Base-by-base conservation (phyloP, 371 early-diverging fungal genomes). In the Mortierella polycephala region DNA sequence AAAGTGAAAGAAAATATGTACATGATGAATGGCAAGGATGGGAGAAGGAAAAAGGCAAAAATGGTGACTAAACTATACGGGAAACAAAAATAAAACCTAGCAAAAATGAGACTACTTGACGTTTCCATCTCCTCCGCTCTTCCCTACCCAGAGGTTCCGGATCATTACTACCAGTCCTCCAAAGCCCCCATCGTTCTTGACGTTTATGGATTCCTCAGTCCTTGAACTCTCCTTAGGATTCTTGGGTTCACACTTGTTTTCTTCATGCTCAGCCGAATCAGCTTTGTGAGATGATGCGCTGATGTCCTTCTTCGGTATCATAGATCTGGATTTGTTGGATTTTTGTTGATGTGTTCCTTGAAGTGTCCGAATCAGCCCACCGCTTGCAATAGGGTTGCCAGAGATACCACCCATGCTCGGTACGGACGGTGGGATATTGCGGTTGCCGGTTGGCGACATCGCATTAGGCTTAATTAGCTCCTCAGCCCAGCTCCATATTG, bases 401-500 rank as follows among this genome's bases (percentile, higher is more conserved):
- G 57, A 60, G n/a, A 63, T 42, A 16, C 62, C 61, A 5, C 45
- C 49, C 56, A 62, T 62, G n/a, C 51, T 42, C 10, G 67, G 42
- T 21, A 54, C 18, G 8, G 71, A 44, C 1, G 45, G 14, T 13
- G 75, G 70, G 55, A 69, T 58, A 0, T 66, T 62, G 37, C 47
- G 62, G 45, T 55, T 47, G 16, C 64, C 60, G 0, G 62, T 62
- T 16, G 75, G 75, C 5, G 62, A 54, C 37, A 52, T 39, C 23
- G 62, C 53, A 9, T 52, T 56, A 20, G 74, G 68, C 9, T 60
- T 63, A 23, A 74, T 64, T 21, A 67, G 18, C 13, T 74, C 68
- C 20, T 68, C 74, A 16, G 68, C 68, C 77, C 77, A 76, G 42
- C 45, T 67, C 77, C 77, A 76, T 44, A 47, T 20, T 37, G 18